Evolutionary conservation across 495 filamentous ascomycete genomes (phyloP), one percentile per base, ranked within the genome.

Genomic region (Penicillium antarcticum): DNA sequence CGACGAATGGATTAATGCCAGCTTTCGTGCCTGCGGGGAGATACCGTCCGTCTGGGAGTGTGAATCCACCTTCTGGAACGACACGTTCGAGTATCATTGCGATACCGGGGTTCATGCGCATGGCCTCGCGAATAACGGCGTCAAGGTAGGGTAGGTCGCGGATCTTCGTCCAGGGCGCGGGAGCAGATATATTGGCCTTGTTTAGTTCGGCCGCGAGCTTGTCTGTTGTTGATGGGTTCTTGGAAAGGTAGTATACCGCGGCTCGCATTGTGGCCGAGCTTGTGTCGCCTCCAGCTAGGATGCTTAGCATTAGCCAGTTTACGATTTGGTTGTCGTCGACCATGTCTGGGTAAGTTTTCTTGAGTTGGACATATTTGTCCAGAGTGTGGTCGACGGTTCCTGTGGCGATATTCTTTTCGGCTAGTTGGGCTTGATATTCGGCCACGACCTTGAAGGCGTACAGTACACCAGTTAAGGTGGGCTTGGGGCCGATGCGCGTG

Each of bases 91-190:
- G 77, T 14, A 80, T 70, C 42, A 87, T 64, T 0, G 79, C 80
- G 0, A 82, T 74, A 7, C 82, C 80, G 1, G 87, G 85, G 53
- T 87, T 82, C 19, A 89, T 44, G 2, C 88, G 76, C 61, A 89
- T 78, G 1, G 81, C 42, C 34, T 73, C 69, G 11, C 46, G 45
- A 31, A 70, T 57, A 29, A 68, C 62, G 7, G 65, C 66, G 33
- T 65, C 52, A 4, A 67, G 53, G 36, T 65, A 71, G 8, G 48
- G 49, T 4, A 62, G 39, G 16, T 60, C 60, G 4, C 62, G 52
- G 17, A 57, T 54, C 1, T 32, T 23, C 13, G 46, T 54, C 53
- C 53, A 63, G 3, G 53, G 47, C 0, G 53, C 53, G 11, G 47
- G 50, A 6, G 45, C 33, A 14, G 52, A 43, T n/a, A 60, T 47